phyloP scores from a whole-genome alignment of 2,329 filamentous ascomycete species.

The Hymenotorrendiella dingleyae region DNA sequence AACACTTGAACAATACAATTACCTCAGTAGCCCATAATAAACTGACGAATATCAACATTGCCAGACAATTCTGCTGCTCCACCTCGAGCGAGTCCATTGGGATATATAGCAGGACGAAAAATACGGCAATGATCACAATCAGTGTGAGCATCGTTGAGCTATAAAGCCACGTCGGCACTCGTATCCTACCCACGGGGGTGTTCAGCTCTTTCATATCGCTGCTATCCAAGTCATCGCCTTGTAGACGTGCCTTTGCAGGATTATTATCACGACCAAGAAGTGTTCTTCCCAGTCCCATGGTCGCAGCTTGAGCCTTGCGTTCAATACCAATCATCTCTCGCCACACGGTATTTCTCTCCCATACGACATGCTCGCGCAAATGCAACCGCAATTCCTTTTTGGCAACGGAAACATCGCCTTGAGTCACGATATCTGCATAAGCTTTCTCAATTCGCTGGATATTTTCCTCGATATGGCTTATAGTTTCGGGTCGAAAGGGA shows the following conservation, averaged over 20 bases:
- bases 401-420: conserved; percentile 70
- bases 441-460: conserved; percentile 70
- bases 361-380: conserved; percentile 92
- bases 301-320: conserved; percentile 87
- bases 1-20: conserved; percentile 19
- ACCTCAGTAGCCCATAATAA: conserved; percentile 95
- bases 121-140: conserved; percentile 63
- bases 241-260: conserved; percentile 61
- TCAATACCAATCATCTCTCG: conserved; percentile 98
- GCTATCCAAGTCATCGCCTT: conserved; percentile 73
- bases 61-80: conserved; percentile 94
- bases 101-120: conserved; percentile 65
- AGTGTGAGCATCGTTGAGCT: conserved; percentile 77
- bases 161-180: conserved; percentile 74
- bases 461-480: conserved; percentile 62
- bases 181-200: conserved; percentile 75
- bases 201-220: conserved; percentile 59
- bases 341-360: conserved; percentile 99
- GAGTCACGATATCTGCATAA: conserved; percentile 77
- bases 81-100: conserved; percentile 80
- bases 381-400: conserved; percentile 84
- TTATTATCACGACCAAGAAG: conserved; percentile 72
- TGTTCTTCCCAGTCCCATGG: conserved; percentile 71
- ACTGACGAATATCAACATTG: conserved; percentile 89
- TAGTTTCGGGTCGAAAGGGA: conserved; percentile 71